phyloP scores from a whole-genome alignment of 148 eudicot genomes.

The Beta vulgaris region DNA sequence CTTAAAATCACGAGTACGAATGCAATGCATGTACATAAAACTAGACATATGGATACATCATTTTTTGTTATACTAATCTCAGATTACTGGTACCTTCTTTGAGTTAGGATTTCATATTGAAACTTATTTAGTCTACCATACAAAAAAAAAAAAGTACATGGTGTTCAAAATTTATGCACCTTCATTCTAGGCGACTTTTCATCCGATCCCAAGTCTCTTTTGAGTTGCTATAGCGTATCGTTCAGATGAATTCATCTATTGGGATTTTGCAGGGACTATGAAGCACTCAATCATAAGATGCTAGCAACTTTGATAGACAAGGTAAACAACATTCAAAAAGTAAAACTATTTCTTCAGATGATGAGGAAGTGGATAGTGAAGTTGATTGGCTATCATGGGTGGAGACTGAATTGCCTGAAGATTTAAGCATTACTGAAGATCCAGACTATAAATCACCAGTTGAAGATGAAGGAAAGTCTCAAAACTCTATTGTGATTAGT shows the following conservation, averaged over 20 bases:
- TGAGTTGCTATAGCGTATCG: not conserved
- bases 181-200: no score
- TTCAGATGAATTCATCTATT: not conserved
- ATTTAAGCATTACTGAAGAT: slow-evolving; percentile 48
- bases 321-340: slow-evolving; percentile 31
- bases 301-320: slow-evolving; percentile 51
- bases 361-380: slow-evolving; percentile 52
- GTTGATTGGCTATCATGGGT: slow-evolving; percentile 67
- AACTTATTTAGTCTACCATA: no score
- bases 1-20: no score
- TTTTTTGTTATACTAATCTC: no score
- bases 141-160: no score
- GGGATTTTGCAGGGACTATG: slow-evolving; percentile 57
- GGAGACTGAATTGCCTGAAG: slow-evolving; percentile 61
- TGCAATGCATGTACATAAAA: no score
- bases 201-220: no score
- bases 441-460: slow-evolving; percentile 47
- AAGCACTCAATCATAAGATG: slow-evolving; percentile 64
- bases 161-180: no score
- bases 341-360: slow-evolving; percentile 27
- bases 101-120: no score
- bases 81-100: no score
- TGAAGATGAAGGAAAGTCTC: slow-evolving; percentile 28
- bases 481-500: slow-evolving; percentile 18
- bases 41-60: no score